phyloP scores from a whole-genome alignment of 2,329 filamentous ascomycete species.

The Aspergillus luchuensis region DNA sequence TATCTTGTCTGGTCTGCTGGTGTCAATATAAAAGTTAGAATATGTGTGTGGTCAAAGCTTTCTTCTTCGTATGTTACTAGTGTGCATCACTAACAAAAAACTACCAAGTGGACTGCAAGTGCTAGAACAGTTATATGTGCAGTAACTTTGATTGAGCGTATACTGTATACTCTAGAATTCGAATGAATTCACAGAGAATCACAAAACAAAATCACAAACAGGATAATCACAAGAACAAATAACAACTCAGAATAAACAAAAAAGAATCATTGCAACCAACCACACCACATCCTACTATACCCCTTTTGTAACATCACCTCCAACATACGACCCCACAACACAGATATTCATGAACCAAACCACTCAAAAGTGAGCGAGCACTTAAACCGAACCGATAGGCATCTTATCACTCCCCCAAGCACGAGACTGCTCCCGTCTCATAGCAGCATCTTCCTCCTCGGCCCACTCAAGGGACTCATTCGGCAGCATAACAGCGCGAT shows the following conservation, averaged over 20 bases:
- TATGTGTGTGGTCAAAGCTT: background rate
- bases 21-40: slow-evolving; percentile 20
- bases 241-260: background rate
- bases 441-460: slow-evolving; percentile 45
- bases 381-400: slow-evolving; percentile 29
- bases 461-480: slow-evolving; percentile 44
- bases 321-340: no score
- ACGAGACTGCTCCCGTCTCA: slow-evolving; percentile 32
- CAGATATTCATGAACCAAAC: no score
- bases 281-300: background rate
- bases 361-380: background rate
- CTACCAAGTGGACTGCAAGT: no score
- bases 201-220: no score
- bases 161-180: background rate
- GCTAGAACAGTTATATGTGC: background rate
- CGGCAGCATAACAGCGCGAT: slow-evolving; percentile 52
- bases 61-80: no score
- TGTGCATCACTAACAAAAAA: no score
- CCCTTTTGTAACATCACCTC: background rate
- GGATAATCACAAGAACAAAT: background rate
- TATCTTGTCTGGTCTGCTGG: slow-evolving; percentile 8
- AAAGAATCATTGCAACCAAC: background rate
- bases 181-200: no score
- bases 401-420: slow-evolving; percentile 27
- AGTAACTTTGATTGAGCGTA: background rate